phyloP scores from a whole-genome alignment of 441 rosid species.

The Syzygium malaccense region DNA sequence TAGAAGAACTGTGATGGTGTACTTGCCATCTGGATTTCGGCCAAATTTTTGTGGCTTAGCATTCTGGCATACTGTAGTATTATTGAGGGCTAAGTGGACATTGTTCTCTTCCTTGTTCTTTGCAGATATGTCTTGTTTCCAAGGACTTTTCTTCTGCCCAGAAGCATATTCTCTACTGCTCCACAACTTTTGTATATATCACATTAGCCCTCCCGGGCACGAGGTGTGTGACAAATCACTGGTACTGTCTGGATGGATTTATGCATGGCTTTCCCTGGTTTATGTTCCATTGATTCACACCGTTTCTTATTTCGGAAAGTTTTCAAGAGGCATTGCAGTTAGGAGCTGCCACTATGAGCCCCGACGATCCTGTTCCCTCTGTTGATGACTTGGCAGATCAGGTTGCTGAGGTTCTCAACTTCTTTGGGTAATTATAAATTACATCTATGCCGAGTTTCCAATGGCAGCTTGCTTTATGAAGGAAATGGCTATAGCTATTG shows the following conservation, averaged over 20 bases:
- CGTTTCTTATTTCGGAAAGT: slow-evolving; percentile 6
- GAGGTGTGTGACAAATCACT: slow-evolving; percentile 3
- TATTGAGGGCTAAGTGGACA: background rate
- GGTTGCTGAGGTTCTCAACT: slow-evolving; percentile 14
- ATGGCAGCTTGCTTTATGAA: background rate
- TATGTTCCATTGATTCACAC: background rate
- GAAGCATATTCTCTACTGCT: slow-evolving; percentile 12
- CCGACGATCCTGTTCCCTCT: slow-evolving; percentile 12
- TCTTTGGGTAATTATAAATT: slow-evolving; percentile 7
- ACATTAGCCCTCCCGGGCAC: slow-evolving; percentile 11
- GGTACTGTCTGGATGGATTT: background rate
- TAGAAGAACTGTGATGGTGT: background rate
- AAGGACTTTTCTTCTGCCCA: slow-evolving; percentile 9
- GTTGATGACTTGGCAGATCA: slow-evolving; percentile 13
- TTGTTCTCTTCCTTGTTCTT: background rate
- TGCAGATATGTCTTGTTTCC: slow-evolving; percentile 8
- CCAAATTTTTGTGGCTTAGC: background rate
- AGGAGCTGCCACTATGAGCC: slow-evolving; percentile 5
- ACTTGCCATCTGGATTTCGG: background rate
- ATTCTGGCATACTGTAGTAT: background rate
- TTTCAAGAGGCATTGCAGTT: slow-evolving; percentile 13
- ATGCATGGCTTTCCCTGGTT: background rate
- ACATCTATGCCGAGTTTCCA: background rate
- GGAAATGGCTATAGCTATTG: background rate
- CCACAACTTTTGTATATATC: slow-evolving; percentile 14